phyloP scores from a whole-genome alignment of 2,329 filamentous ascomycete genomes.

The Zelopaecilomyces penicillatus region DNA sequence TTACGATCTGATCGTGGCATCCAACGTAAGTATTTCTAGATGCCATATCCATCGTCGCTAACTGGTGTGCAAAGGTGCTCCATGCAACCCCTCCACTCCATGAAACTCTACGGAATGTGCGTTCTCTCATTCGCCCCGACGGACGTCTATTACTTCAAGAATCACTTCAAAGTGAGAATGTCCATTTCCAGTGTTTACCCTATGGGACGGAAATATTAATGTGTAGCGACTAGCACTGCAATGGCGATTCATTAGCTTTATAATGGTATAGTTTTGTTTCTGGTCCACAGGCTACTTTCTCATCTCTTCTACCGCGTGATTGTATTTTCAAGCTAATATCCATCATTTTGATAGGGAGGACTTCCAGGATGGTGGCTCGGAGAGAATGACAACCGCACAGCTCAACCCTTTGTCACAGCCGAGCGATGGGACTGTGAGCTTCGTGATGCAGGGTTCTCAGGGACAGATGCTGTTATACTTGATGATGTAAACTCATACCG shows the following conservation, averaged over 20 bases:
- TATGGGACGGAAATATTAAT: too few relatives aligned
- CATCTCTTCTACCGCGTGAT: too few relatives aligned
- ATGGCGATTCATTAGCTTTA: too few relatives aligned
- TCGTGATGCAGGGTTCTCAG: conserved; percentile 2
- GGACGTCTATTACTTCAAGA: conserved; percentile 4
- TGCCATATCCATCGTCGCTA: too few relatives aligned
- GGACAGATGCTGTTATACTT: background rate
- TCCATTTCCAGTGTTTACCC: too few relatives aligned
- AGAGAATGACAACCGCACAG: background rate
- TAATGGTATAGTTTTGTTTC: too few relatives aligned
- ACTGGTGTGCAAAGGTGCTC: conserved; percentile 4
- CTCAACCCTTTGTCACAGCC: background rate
- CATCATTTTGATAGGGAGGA: too few relatives aligned
- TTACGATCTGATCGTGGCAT: conserved; percentile 9
- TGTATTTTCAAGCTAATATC: too few relatives aligned
- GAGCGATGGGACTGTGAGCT: conserved; percentile 1
- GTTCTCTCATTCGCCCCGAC: background rate
- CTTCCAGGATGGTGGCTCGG: background rate
- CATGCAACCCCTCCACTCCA: background rate
- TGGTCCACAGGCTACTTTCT: too few relatives aligned
- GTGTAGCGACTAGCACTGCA: too few relatives aligned
- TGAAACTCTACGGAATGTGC: background rate
- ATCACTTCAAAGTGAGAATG: background rate
- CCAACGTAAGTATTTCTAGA: background rate
- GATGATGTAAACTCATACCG: background rate